Conservation (phyloP, 1,284 basidiomycete species). For the Rhodotorula glutinis region DNA sequence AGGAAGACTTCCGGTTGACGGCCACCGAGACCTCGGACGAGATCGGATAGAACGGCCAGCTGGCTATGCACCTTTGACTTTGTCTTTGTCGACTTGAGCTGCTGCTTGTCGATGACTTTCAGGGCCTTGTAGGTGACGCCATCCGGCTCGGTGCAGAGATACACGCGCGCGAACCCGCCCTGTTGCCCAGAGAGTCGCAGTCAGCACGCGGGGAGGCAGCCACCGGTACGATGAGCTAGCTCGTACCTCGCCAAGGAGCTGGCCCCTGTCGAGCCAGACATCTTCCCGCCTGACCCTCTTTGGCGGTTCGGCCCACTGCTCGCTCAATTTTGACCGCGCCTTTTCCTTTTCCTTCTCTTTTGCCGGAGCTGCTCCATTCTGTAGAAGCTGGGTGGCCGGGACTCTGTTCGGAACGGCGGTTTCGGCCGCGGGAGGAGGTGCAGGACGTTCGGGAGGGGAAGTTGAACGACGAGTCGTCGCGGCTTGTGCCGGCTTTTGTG, state of each 20-base stretch:
- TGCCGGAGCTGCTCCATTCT: neutral
- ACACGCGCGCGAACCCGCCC: constrained; percentile 44
- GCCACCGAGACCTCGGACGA: too few relatives aligned
- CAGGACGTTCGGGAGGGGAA: neutral
- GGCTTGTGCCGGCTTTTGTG: too few relatives aligned
- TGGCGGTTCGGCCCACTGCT: constrained; percentile 42
- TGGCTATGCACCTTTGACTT: constrained; percentile 44
- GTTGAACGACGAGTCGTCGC: constrained; percentile 1
- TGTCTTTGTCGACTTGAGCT: constrained; percentile 50
- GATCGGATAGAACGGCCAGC: too few relatives aligned
- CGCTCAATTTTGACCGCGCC: constrained; percentile 37
- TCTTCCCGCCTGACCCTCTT: constrained; percentile 36
- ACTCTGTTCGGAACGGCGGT: too few relatives aligned
- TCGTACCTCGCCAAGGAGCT: constrained; percentile 49
- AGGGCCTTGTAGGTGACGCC: constrained; percentile 46
- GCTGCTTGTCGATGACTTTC: constrained; percentile 52
- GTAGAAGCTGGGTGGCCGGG: neutral
- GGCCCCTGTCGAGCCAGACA: constrained; percentile 39
- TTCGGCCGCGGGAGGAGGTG: neutral
- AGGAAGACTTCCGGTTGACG: too few relatives aligned
- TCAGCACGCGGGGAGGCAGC: too few relatives aligned
- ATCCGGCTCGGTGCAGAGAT: constrained; percentile 37
- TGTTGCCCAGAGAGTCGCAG: neutral
- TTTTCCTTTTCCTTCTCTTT: constrained; percentile 2
- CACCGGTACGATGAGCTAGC: too few relatives aligned